Conservation (phyloP, 75 land plant species). For the Cupressus sempervirens region DNA sequence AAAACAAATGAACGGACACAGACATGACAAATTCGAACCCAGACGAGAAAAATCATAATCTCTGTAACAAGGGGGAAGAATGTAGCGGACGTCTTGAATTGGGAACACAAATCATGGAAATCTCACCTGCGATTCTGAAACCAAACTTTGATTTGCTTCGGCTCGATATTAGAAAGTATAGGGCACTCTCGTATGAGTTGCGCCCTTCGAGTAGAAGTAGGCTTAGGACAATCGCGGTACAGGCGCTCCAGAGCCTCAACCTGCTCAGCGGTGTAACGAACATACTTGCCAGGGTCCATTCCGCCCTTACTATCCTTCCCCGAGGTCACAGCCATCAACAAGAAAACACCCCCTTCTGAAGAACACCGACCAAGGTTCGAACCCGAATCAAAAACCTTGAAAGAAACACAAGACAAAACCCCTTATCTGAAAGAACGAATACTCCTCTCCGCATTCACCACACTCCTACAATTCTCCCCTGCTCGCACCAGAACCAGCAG, state of each 20-base stretch:
- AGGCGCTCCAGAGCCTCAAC: constrained; percentile 81
- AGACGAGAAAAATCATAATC: background rate
- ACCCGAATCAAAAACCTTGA: background rate
- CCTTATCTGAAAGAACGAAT: background rate
- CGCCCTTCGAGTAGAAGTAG: constrained; percentile 76
- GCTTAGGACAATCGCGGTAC: constrained; percentile 83
- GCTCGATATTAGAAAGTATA: constrained; percentile 76
- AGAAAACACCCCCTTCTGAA: background rate
- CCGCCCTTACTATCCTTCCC: constrained; percentile 41
- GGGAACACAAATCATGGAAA: background rate
- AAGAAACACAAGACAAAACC: background rate
- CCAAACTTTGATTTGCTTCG: constrained; percentile 92
- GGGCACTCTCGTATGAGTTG: constrained; percentile 78
- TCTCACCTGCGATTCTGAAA: constrained; percentile 79
- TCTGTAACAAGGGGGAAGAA: background rate
- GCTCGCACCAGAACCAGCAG: background rate
- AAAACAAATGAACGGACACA: background rate
- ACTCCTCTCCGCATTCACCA: background rate
- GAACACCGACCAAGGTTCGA: background rate
- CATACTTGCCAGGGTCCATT: constrained; percentile 67
- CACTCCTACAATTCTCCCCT: background rate
- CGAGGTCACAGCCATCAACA: constrained; percentile 38
- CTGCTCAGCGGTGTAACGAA: constrained; percentile 83
- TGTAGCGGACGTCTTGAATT: background rate
- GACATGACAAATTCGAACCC: background rate